Evolutionary conservation across 352 stramenopile species (phyloP).

Genomic region (Globisporangium paroecandrum): DNA sequence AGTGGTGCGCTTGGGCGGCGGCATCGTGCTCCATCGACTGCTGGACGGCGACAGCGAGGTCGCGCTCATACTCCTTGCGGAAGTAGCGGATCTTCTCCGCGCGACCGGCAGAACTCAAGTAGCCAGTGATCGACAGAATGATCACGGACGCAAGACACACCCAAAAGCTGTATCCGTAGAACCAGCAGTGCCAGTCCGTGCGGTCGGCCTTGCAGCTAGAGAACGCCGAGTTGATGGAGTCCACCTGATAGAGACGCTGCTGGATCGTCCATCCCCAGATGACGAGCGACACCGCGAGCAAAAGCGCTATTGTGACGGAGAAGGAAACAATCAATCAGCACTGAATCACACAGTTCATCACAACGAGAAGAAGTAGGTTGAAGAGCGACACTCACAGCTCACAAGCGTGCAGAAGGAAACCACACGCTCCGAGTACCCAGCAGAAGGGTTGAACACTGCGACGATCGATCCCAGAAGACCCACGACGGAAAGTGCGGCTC

Average conservation of each 20-base stretch:
- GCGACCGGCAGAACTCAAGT: slow-evolving; percentile 72
- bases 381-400: slow-evolving; percentile 51
- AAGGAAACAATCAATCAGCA: slow-evolving; percentile 4
- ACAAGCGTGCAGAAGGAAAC: slow-evolving; percentile 83
- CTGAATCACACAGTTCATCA: slow-evolving; percentile 19
- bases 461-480: slow-evolving; percentile 63
- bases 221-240: slow-evolving; percentile 76
- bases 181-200: slow-evolving; percentile 78
- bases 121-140: slow-evolving; percentile 70
- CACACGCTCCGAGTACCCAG: slow-evolving; percentile 65
- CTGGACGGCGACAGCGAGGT: slow-evolving; percentile 73
- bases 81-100: slow-evolving; percentile 86
- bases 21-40: slow-evolving; percentile 60
- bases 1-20: slow-evolving; percentile 22
- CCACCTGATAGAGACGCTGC: slow-evolving; percentile 75
- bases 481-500: slow-evolving; percentile 56
- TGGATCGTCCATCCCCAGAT: slow-evolving; percentile 78
- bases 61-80: slow-evolving; percentile 76
- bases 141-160: slow-evolving; percentile 79
- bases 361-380: background rate
- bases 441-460: slow-evolving; percentile 72
- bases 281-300: slow-evolving; percentile 70
- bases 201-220: slow-evolving; percentile 66
- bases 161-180: slow-evolving; percentile 87
- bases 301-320: slow-evolving; percentile 32